These are phyloP conservation scores for Centrapalus pauciflorus DNA, from an alignment of 129 eudicot genomes.

Conservation along the genomic window DNA sequence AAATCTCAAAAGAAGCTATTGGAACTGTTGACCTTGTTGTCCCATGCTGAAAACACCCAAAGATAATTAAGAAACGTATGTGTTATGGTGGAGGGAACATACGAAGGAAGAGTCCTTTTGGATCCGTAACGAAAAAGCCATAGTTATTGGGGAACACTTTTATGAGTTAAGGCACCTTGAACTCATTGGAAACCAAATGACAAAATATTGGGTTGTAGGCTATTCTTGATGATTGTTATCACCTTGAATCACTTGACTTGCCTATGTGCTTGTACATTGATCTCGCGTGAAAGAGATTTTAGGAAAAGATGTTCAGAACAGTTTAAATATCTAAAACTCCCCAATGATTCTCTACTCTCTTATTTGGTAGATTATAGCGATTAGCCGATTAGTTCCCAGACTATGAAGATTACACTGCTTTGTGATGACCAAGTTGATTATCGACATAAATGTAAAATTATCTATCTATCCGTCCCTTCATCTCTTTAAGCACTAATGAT, in stretches of 20 bases:
- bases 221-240: conserved; percentile 21
- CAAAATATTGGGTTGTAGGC: conserved; percentile 18
- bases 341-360: conserved; percentile 10
- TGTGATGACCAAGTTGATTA: no score
- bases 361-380: no score
- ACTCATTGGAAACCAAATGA: conserved; percentile 23
- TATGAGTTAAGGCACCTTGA: conserved; percentile 15
- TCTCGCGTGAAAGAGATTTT: conserved; percentile 9
- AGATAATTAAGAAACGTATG: not conserved
- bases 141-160: conserved; percentile 25
- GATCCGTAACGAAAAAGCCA: not conserved
- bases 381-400: no score
- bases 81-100: not conserved
- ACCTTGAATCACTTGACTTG: conserved; percentile 25
- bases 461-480: no score
- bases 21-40: conserved; percentile 4
- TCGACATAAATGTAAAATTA: no score
- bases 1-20: not conserved
- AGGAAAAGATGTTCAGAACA: conserved; percentile 22
- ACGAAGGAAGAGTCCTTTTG: no score
- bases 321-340: conserved; percentile 18
- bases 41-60: conserved; percentile 24
- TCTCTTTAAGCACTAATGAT: no score
- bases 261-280: conserved; percentile 14
- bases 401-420: no score